Percentiles rank a stretch among this genome's conserved stretches.
These are phyloP conservation scores for Lepidopterella palustris DNA, from an alignment of 495 filamentous ascomycete genomes.

Conservation along the genomic window DNA sequence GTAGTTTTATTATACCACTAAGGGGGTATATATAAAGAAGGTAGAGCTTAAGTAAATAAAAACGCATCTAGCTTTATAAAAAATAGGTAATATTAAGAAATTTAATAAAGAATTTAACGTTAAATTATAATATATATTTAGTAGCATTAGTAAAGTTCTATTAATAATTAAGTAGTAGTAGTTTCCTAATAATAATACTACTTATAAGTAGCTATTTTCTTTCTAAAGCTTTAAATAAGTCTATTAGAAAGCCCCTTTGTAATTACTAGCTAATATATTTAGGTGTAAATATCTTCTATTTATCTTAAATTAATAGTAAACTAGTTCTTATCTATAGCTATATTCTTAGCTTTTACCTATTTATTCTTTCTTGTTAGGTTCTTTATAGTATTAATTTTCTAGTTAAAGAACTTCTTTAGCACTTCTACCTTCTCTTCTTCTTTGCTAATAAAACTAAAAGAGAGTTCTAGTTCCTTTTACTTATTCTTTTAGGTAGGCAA, in stretches of 20 bases:
- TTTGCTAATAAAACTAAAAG: too few species aligned
- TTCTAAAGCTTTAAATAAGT: not conserved
- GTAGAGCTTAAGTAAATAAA: not conserved
- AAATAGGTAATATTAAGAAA: not conserved
- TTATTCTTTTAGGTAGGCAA: not conserved
- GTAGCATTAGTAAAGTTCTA: not conserved
- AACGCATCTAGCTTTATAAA: not conserved
- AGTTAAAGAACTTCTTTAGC: not conserved
- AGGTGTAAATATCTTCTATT: not conserved
- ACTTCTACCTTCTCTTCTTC: not conserved
- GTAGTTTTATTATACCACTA: not conserved
- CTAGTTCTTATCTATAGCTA: not conserved
- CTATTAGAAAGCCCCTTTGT: not conserved
- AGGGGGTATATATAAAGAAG: not conserved
- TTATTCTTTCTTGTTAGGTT: not conserved
- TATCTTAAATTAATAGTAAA: not conserved
- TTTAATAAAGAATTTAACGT: not conserved
- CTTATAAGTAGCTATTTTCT: not conserved
- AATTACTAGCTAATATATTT: not conserved
- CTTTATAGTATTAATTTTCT: not conserved
- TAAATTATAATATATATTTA: not conserved
- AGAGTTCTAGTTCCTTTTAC: too few species aligned
- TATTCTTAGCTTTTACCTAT: not conserved
- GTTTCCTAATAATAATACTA: not conserved
- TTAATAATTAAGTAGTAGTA: not conserved